Base-by-base conservation (phyloP, 257 asterid species). In the Vinca minor region DNA sequence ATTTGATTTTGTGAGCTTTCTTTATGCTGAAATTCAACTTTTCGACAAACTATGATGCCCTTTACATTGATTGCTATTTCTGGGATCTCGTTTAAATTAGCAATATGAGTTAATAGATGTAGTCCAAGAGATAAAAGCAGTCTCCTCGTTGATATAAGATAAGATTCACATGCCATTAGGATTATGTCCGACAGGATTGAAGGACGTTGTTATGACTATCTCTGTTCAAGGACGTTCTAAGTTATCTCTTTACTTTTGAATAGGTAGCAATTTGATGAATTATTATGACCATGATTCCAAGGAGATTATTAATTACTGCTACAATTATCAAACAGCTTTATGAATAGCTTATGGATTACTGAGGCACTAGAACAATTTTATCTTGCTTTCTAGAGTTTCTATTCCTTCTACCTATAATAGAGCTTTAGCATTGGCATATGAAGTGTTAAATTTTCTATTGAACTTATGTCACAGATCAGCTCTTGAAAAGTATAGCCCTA, bases 1-100 rank as follows among this genome's bases (percentile, higher is more conserved):
- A 81, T 61, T 64, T 70, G 38, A 65, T 53, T 46, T 48, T 46
- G 6, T 39, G 49, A 26, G 34, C 69, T 44, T 55, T 39, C 39
- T 32, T 39, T 34, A 62, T 28, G 59, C 29, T 38, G 38, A 54
- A 48, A 47, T 65, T 21, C 29, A 61, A 39, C 62, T 55, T 69
- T 0, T 38, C 61, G 17, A 47, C 46, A n/a, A 60, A 28, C 13
- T 18, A 29, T 0, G 5, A 25, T 63, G 13, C 21, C n/a, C 18
- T 35, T 39, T 23, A 10, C 4, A 6, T 38, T 64, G 5, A 6
- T 25, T 23, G 46, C 56, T 55, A 5, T 13, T 48, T 47, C 20
- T 34, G 11, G 29, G 53, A 38, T 39, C 3, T n/a, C n/a, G n/a
- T n/a, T n/a, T n/a, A 34, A 7, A 57, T 45, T 26, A 12, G 48